Conservation (phyloP, 768 basidiomycete species). For the Tubosaeta sp. region DNA sequence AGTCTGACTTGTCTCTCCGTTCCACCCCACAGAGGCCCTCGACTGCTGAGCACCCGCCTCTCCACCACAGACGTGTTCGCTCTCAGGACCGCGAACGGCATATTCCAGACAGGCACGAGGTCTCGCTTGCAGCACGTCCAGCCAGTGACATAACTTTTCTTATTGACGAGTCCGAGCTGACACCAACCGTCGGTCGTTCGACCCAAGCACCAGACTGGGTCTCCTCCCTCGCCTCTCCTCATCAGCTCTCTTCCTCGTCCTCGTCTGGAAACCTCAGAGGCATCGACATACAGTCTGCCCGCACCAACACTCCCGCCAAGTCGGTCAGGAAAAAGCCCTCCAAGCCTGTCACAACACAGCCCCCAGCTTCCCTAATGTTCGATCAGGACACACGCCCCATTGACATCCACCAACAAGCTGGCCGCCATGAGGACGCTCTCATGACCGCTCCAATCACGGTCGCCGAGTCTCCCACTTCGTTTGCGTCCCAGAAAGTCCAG, state of each 20-base stretch:
- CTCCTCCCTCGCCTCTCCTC: conserved; percentile 8
- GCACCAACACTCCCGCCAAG: conserved; percentile 1
- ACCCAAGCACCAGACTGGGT: conserved; percentile 15
- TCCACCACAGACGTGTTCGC: conserved; percentile 27
- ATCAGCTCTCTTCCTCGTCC: conserved; percentile 29
- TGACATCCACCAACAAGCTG: conserved; percentile 13
- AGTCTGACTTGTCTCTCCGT: conserved; percentile 14
- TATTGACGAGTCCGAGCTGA: conserved; percentile 26
- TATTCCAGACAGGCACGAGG: conserved; percentile 30
- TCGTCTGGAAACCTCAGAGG: conserved; percentile 30
- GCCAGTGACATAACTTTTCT: conserved; percentile 17
- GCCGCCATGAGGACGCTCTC: conserved; percentile 20
- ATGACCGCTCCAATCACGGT: conserved; percentile 3
- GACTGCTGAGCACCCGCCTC: conserved; percentile 13
- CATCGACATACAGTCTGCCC: conserved; percentile 19
- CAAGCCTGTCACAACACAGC: conserved; percentile 27
- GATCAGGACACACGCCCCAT: conserved; percentile 12
- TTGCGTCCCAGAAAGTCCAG: conserved; percentile 6
- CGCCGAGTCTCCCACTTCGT: conserved; percentile 22
- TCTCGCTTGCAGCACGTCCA: conserved; percentile 31
- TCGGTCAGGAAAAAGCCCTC: conserved; percentile 15
- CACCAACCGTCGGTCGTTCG: conserved; percentile 22
- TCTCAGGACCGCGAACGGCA: conserved; percentile 29
- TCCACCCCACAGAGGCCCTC: background rate
- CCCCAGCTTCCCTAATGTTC: conserved; percentile 25